Conservation (phyloP, 2,329 filamentous ascomycete species). For the Xylaria sp. region DNA sequence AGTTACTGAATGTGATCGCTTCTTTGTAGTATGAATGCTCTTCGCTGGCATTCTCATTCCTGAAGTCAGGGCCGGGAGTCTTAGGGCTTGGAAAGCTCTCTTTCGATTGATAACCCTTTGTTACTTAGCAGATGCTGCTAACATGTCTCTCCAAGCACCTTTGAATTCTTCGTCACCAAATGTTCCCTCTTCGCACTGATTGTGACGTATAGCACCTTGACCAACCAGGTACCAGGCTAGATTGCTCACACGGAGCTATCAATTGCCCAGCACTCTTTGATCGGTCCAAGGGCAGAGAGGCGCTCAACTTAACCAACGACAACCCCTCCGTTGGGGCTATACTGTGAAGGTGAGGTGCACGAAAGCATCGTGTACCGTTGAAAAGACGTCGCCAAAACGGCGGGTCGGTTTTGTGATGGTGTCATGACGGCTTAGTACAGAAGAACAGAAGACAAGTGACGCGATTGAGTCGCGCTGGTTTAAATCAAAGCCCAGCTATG, state of each 20-base stretch:
- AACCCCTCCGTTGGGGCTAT: constrained; percentile 67
- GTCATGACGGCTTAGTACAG: constrained; percentile 41
- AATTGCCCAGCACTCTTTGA: constrained; percentile 38
- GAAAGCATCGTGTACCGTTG: constrained; percentile 41
- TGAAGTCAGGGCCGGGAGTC: constrained; percentile 5
- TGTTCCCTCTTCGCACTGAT: constrained; percentile 1
- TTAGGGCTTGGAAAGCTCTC: constrained; percentile 4
- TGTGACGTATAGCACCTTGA: constrained; percentile 26
- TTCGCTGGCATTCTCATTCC: constrained; percentile 24
- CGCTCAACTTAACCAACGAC: constrained; percentile 53
- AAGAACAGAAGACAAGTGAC: constrained; percentile 37
- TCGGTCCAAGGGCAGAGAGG: constrained; percentile 43
- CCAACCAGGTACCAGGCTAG: constrained; percentile 26
- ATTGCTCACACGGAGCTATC: constrained; percentile 33
- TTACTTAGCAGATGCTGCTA: not conserved
- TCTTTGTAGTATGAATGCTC: constrained; percentile 28
- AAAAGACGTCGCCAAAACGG: constrained; percentile 38
- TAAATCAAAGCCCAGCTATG: constrained; percentile 25
- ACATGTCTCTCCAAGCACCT: constrained; percentile 3
- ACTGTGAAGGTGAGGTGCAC: constrained; percentile 34
- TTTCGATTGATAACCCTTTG: constrained; percentile 17
- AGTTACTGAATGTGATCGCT: constrained; percentile 8
- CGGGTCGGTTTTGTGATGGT: constrained; percentile 31
- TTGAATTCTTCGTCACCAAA: constrained; percentile 1
- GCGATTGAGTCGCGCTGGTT: constrained; percentile 35